These are phyloP conservation scores for Iodosphaeria phyllophila DNA, from an alignment of 2,329 filamentous ascomycete species.

Conservation along the genomic window DNA sequence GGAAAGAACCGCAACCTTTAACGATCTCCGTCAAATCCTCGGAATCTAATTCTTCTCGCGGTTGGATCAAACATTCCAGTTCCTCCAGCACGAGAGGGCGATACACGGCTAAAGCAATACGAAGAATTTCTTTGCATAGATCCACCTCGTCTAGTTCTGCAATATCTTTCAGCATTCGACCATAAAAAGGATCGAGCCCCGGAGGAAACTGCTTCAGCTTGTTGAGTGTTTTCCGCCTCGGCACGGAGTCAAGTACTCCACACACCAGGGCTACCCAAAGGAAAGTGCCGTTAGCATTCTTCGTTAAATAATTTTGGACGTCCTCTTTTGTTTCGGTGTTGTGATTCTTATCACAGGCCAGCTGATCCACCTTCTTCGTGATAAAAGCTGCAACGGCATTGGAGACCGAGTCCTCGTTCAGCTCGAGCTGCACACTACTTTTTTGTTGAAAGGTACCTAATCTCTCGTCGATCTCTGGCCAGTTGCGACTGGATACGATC, in stretches of 20 bases:
- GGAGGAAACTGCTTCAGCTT: slow-evolving; percentile 10
- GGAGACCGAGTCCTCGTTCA: slow-evolving; percentile 15
- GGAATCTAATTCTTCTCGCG: slow-evolving; percentile 3
- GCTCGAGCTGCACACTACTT: slow-evolving; percentile 15
- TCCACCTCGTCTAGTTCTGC: slow-evolving; percentile 9
- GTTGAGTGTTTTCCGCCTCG: slow-evolving; percentile 3
- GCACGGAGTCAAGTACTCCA: slow-evolving; percentile 10
- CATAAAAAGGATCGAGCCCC: slow-evolving; percentile 18
- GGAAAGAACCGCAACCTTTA: slow-evolving; percentile 18
- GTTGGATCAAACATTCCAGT: slow-evolving; percentile 7
- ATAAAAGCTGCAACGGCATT: slow-evolving; percentile 17
- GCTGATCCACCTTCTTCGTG: slow-evolving; percentile 9
- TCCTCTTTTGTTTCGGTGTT: slow-evolving; percentile 1
- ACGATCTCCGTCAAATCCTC: slow-evolving; percentile 12
- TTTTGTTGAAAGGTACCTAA: slow-evolving; percentile 10
- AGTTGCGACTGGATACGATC: slow-evolving; percentile 25
- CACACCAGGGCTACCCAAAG: slow-evolving; percentile 24
- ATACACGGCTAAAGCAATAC: slow-evolving; percentile 11
- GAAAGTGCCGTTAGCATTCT: slow-evolving; percentile 19
- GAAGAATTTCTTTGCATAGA: slow-evolving; percentile 16
- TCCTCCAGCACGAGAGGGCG: slow-evolving; percentile 19
- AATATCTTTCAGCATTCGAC: slow-evolving; percentile 18
- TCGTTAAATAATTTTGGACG: background rate
- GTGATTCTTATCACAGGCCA: background rate
- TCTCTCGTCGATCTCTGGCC: slow-evolving; percentile 17